Evolutionary conservation across 495 filamentous ascomycete species (phyloP).

Genomic region (Thozetella sp.): DNA sequence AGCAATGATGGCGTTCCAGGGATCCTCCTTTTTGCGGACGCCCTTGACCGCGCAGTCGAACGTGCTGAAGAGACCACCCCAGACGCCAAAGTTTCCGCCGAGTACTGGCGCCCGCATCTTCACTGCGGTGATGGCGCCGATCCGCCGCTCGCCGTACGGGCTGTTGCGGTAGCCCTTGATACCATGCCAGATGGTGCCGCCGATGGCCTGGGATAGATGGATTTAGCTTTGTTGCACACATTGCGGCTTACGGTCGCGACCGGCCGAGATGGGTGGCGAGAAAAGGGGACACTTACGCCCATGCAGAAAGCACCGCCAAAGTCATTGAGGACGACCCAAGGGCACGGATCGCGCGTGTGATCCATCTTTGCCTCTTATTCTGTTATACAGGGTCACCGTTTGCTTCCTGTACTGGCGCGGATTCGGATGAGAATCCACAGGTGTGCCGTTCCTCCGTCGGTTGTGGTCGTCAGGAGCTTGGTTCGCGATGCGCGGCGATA

Average conservation of each 20-base stretch:
- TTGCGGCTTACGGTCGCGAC: not conserved
- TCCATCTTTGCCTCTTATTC: conserved; percentile 60
- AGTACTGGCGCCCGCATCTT: conserved; percentile 95
- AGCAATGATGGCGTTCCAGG: conserved; percentile 93
- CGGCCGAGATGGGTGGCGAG: not conserved
- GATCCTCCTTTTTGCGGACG: conserved; percentile 93
- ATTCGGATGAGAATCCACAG: no score
- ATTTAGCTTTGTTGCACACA: not conserved
- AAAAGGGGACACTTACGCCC: conserved; percentile 67
- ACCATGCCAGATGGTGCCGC: conserved; percentile 96
- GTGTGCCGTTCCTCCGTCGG: no score
- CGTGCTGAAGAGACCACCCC: conserved; percentile 92
- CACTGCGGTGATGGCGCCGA: conserved; percentile 95
- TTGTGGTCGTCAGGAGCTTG: no score
- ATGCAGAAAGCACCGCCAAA: conserved; percentile 97
- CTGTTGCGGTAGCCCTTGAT: conserved; percentile 94
- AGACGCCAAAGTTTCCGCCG: conserved; percentile 93
- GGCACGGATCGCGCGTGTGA: conserved; percentile 87
- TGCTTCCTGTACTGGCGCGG: no score
- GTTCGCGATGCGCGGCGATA: no score
- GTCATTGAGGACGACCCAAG: conserved; percentile 94
- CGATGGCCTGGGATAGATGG: conserved; percentile 64
- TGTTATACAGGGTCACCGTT: no score
- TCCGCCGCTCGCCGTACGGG: conserved; percentile 88
- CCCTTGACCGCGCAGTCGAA: conserved; percentile 99